Evolutionary conservation across 768 basidiomycete genomes (phyloP), one percentile per base, ranked within the genome.

Genomic region (Artomyces pyxidatus): DNA sequence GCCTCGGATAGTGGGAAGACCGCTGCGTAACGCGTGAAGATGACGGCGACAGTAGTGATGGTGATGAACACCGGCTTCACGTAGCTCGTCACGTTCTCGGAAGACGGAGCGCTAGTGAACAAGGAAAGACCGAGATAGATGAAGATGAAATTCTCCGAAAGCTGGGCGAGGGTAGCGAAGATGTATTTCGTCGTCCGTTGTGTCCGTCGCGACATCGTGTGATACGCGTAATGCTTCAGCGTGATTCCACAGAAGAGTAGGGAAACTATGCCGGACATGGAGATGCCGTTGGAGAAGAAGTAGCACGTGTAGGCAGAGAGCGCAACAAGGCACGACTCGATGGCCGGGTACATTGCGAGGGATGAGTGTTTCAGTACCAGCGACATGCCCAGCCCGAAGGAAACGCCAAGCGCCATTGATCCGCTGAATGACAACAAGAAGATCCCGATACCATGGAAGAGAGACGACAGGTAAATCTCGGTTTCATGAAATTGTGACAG

Each of bases 101-200:
- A 74, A 7, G 82, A 80, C 23, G 91, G 89, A 3, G 86, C 76
- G 48, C 77, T 80, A 3, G 94, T 98, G 74, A 99, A 99, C n/a
- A 99, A 77, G 37, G 88, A 87, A 58, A 99, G 77, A 35, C 96
- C 95, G 54, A 99, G 88, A 68, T 98, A 98, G 62, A 99, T 91
- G 71, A 99, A 99, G 66, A 99, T 98, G 65, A 98, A 99, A 65
- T 98, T 98, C 70, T 99, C 96, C 23, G 89, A 89, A 25, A 99
- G 79, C 61, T 93, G 88, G 0, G 96, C 92, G 43, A 97, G 83
- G 0, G 88, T 89, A 8, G 85, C 83, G 69, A 98, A 99, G 51
- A 97, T 89, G 73, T 94, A 96, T 67, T 95, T 94, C 25, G 85
- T 90, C 11, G 93, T 86, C 39, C 88, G 80, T 62, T 98, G 96